phyloP scores from a whole-genome alignment of 139 green algal genomes.

The Tetradesmus lagerheimii region DNA sequence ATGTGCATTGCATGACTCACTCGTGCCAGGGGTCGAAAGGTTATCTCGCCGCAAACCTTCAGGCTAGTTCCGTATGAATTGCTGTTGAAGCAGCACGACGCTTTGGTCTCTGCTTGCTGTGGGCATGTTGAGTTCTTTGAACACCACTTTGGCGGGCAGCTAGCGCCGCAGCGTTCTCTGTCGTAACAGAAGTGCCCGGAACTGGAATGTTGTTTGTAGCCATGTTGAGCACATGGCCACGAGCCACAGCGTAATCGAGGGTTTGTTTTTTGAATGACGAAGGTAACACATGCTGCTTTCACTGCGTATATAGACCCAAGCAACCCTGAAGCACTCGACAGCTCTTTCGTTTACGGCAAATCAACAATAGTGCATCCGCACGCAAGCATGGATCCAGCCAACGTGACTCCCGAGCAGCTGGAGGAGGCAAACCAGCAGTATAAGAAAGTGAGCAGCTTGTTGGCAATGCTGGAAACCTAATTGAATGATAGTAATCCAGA shows the following conservation, averaged over 20 bases:
- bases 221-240: too few species aligned
- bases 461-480: neutral
- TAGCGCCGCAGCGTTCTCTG: too few species aligned
- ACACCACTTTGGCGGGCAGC: neutral
- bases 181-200: too few species aligned
- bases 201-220: too few species aligned
- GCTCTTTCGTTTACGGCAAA: neutral
- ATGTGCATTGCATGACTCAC: neutral
- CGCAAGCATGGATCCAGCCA: neutral
- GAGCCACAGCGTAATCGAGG: too few species aligned
- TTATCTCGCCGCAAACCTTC: too few species aligned
- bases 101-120: neutral
- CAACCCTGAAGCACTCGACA: neutral
- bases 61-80: too few species aligned
- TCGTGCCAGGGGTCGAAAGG: too few species aligned
- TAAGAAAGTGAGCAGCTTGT: neutral
- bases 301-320: neutral
- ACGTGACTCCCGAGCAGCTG: slow-evolving; percentile 10
- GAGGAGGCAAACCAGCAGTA: neutral
- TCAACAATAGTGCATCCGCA: neutral
- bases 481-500: too few species aligned
- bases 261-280: neutral
- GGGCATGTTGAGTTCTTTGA: neutral
- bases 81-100: too few species aligned
- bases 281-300: neutral